Conservation (phyloP, 257 asterid species). For the Jacaranda copaia region DNA sequence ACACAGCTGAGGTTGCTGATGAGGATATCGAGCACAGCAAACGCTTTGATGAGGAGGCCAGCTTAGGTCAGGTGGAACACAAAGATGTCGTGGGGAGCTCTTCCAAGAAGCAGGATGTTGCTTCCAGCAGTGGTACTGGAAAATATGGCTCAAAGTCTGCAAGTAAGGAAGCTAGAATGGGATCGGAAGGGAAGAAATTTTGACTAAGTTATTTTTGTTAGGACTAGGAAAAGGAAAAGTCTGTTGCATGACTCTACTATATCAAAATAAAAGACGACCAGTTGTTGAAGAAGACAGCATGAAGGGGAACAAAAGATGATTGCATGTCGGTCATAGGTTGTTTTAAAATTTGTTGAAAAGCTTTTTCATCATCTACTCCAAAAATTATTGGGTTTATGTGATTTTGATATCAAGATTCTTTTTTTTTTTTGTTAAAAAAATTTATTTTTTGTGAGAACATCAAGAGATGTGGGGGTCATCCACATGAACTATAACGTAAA, state of each 20-base stretch:
- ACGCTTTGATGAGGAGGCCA: constrained; percentile 62
- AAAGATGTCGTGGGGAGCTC: constrained; percentile 41
- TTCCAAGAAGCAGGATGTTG: constrained; percentile 36
- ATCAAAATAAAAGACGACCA: constrained; percentile 5
- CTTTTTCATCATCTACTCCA: too few relatives aligned
- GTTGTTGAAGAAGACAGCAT: background rate
- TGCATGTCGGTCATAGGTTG: background rate
- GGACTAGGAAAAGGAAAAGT: constrained; percentile 25
- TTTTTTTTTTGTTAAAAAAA: too few relatives aligned
- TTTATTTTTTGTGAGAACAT: too few relatives aligned
- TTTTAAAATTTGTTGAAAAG: background rate
- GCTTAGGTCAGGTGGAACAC: constrained; percentile 28
- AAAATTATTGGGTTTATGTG: too few relatives aligned
- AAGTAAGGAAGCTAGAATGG: constrained; percentile 9
- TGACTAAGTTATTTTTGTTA: constrained; percentile 12
- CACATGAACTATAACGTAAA: too few relatives aligned
- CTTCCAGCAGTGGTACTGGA: constrained; percentile 45
- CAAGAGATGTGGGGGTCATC: too few relatives aligned
- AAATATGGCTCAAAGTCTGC: constrained; percentile 4
- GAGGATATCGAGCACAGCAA: constrained; percentile 58
- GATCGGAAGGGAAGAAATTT: background rate
- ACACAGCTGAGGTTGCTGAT: constrained; percentile 53
- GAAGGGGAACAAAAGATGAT: background rate
- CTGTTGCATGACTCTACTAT: constrained; percentile 13
- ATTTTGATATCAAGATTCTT: too few relatives aligned